phyloP scores from a whole-genome alignment of 805 yeast species.

The Suhomyces tanzawaensis region DNA sequence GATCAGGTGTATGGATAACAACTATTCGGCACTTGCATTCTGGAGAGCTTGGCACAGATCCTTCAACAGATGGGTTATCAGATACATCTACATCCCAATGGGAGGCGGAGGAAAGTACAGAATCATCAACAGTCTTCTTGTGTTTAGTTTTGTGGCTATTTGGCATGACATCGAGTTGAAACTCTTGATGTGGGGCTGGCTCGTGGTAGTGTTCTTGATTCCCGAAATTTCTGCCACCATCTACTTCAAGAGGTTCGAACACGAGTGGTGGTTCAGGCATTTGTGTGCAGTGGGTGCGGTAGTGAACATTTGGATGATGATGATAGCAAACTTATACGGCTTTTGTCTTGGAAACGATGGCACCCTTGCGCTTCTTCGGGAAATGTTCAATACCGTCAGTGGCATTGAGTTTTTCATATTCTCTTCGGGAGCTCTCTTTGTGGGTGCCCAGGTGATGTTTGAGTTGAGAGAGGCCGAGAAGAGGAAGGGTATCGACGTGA shows the following conservation, averaged over 20 bases:
- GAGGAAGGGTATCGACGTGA: slow-evolving; percentile 76
- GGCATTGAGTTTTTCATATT: slow-evolving; percentile 65
- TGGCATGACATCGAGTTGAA: slow-evolving; percentile 97
- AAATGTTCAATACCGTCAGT: slow-evolving; percentile 66
- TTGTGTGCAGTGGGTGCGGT: slow-evolving; percentile 87
- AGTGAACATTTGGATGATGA: slow-evolving; percentile 93
- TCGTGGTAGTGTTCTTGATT: slow-evolving; percentile 76
- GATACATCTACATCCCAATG: slow-evolving; percentile 87
- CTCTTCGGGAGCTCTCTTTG: slow-evolving; percentile 67
- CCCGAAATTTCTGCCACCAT: slow-evolving; percentile 77
- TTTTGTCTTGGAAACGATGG: slow-evolving; percentile 94
- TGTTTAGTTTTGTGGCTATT: slow-evolving; percentile 91
- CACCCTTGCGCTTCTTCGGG: slow-evolving; percentile 57
- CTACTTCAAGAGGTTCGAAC: slow-evolving; percentile 37
- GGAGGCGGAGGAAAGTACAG: slow-evolving; percentile 77
- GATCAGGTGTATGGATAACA: slow-evolving; percentile 94
- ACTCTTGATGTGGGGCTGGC: slow-evolving; percentile 93
- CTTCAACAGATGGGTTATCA: slow-evolving; percentile 82
- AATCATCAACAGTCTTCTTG: slow-evolving; percentile 73
- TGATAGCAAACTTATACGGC: slow-evolving; percentile 92
- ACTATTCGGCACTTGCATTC: slow-evolving; percentile 88
- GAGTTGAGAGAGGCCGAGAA: slow-evolving; percentile 85
- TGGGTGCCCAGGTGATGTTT: slow-evolving; percentile 91
- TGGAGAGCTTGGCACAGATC: slow-evolving; percentile 99
- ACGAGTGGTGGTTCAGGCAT: slow-evolving; percentile 71